Evolutionary conservation across 2,329 filamentous ascomycete species (phyloP).

Genomic region (Volutella citrinella): DNA sequence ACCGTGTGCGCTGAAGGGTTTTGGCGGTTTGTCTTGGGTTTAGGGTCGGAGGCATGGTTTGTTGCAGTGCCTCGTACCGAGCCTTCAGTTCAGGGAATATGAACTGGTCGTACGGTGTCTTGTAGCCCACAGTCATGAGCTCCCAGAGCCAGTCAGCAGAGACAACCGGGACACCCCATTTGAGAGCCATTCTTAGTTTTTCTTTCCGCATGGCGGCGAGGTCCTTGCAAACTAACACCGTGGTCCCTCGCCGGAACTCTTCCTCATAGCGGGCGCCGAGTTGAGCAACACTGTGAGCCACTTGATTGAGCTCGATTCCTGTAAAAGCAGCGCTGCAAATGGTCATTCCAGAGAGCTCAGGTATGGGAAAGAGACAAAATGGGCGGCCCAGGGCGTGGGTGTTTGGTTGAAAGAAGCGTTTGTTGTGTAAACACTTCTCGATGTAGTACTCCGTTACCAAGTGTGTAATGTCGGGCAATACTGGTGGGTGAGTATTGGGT

Average conservation of each 20-base stretch:
- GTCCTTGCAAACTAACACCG: slow-evolving; percentile 71
- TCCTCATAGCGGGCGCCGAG: slow-evolving; percentile 82
- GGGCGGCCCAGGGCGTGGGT: slow-evolving; percentile 74
- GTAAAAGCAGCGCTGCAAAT: slow-evolving; percentile 81
- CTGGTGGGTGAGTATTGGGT: slow-evolving; percentile 41
- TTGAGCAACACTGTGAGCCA: slow-evolving; percentile 71
- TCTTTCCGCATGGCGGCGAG: slow-evolving; percentile 59
- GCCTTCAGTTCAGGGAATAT: slow-evolving; percentile 47
- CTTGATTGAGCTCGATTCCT: slow-evolving; percentile 80
- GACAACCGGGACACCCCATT: slow-evolving; percentile 79
- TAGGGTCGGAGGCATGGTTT: slow-evolving; percentile 2
- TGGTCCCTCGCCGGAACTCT: slow-evolving; percentile 67
- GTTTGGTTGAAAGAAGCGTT: slow-evolving; percentile 65
- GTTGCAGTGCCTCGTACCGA: slow-evolving; percentile 17
- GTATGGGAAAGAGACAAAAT: slow-evolving; percentile 67
- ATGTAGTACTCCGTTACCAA: slow-evolving; percentile 89
- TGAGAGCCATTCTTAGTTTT: slow-evolving; percentile 74
- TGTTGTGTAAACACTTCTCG: slow-evolving; percentile 80
- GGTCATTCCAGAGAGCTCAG: slow-evolving; percentile 65
- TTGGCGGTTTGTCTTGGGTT: slow-evolving; percentile 9
- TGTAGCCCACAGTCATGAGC: slow-evolving; percentile 61
- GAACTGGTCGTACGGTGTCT: slow-evolving; percentile 43
- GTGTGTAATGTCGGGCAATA: slow-evolving; percentile 37
- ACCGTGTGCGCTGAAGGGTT: slow-evolving; percentile 18
- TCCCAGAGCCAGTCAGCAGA: slow-evolving; percentile 80